A percentile compares a stretch with the other conserved stretches of the same genome.
phyloP scores from a whole-genome alignment of 1,139 yeast species.

The Debaryomyces psychrophilus region DNA sequence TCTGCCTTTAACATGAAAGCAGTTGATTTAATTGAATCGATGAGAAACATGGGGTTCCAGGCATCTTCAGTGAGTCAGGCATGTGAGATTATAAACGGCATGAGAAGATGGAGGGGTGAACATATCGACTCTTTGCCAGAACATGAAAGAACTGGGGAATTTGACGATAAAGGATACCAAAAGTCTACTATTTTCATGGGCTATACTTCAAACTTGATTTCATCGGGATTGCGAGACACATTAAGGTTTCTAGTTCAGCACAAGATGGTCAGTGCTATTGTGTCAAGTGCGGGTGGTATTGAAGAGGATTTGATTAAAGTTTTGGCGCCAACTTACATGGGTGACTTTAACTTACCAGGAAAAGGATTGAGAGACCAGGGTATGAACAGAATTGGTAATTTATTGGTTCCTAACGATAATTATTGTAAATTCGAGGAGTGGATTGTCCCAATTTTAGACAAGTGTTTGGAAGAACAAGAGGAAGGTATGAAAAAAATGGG shows the following conservation, averaged over 20 bases:
- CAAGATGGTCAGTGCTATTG: conserved; percentile 92
- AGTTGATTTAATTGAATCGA: conserved; percentile 71
- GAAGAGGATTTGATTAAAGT: conserved; percentile 97
- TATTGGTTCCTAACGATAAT: conserved; percentile 95
- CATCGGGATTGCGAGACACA: conserved; percentile 92
- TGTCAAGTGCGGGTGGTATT: conserved; percentile 95
- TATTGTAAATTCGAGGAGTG: conserved; percentile 97
- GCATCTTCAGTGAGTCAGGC: conserved; percentile 85
- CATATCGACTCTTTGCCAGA: conserved; percentile 66
- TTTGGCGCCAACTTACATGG: conserved; percentile 92
- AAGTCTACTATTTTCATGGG: conserved; percentile 93
- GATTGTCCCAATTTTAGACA: conserved; percentile 92
- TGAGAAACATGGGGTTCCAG: conserved; percentile 98
- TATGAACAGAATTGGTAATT: conserved; percentile 94
- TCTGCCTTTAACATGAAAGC: conserved; percentile 74
- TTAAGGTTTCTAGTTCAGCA: conserved; percentile 86
- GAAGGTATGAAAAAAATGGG: conserved; percentile 62
- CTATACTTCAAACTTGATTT: conserved; percentile 93
- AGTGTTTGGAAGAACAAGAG: conserved; percentile 86
- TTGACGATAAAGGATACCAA: conserved; percentile 80
- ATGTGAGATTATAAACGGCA: conserved; percentile 85
- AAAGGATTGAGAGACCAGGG: conserved; percentile 87
- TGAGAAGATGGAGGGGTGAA: conserved; percentile 92
- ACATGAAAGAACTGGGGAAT: conserved; percentile 71
- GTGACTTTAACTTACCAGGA: conserved; percentile 85